Conservation (phyloP, 768 basidiomycete species). For the Leccinellum albellum region DNA sequence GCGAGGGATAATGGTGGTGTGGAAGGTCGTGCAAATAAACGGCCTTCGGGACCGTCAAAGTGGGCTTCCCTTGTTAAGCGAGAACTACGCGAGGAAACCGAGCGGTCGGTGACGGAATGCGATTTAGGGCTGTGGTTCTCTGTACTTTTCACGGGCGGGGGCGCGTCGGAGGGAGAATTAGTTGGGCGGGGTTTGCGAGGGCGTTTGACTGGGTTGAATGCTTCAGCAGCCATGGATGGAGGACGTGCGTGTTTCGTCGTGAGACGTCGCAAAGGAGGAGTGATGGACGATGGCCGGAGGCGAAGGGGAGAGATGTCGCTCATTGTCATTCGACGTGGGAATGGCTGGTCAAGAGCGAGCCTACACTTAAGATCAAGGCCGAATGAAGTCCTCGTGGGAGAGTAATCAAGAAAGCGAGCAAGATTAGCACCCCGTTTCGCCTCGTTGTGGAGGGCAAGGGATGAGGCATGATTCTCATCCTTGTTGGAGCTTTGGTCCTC, state of each 20-base stretch:
- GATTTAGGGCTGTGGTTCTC: constrained; percentile 10
- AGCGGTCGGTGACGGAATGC: constrained; percentile 17
- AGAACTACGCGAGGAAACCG: constrained; percentile 19
- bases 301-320: constrained; percentile 34
- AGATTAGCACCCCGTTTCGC: constrained; percentile 36
- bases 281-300: constrained; percentile 29
- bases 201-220: constrained; percentile 29
- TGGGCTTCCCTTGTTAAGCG: constrained; percentile 19
- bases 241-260: constrained; percentile 26
- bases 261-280: constrained; percentile 26
- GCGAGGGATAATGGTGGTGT: constrained; percentile 29
- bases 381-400: constrained; percentile 34
- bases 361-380: constrained; percentile 31
- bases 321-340: constrained; percentile 35
- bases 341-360: constrained; percentile 25
- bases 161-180: constrained; percentile 15
- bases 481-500: constrained; percentile 8
- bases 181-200: constrained; percentile 21
- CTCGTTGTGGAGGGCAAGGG: constrained; percentile 21
- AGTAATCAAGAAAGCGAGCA: constrained; percentile 34
- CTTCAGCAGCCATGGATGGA: constrained; percentile 24
- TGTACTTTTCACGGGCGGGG: constrained; percentile 16
- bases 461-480: constrained; percentile 14
- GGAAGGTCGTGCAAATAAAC: constrained; percentile 24
- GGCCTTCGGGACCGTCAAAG: constrained; percentile 22